Evolutionary conservation across 208 protist species (phyloP).

Genomic region (Crithidia thermophila): DNA sequence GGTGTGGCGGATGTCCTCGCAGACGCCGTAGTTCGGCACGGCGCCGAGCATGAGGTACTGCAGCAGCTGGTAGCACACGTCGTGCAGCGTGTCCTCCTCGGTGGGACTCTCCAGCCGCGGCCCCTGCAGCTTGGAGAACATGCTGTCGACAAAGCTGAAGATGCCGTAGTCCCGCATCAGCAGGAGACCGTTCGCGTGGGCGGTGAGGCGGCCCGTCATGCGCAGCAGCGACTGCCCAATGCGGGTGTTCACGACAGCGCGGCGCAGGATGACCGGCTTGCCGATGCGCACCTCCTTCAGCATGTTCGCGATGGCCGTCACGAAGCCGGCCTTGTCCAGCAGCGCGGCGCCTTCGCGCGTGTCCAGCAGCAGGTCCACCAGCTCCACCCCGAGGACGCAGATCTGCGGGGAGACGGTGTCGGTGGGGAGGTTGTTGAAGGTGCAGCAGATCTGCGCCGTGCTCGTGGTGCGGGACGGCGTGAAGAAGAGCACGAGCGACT

Average conservation of each 20-base stretch:
- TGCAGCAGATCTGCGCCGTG: constrained; percentile 40
- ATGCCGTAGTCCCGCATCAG: constrained; percentile 78
- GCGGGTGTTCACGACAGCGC: constrained; percentile 51
- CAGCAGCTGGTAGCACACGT: constrained; percentile 81
- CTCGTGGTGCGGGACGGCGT: constrained; percentile 37
- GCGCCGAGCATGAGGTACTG: constrained; percentile 76
- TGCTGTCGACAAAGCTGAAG: constrained; percentile 66
- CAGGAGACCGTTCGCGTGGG: constrained; percentile 81
- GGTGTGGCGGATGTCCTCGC: constrained; percentile 82
- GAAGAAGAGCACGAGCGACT: constrained; percentile 77
- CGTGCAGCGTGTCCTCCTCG: constrained; percentile 60
- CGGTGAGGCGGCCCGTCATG: constrained; percentile 76
- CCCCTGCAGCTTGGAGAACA: constrained; percentile 69
- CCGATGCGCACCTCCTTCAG: constrained; percentile 73
- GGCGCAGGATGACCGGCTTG: constrained; percentile 53
- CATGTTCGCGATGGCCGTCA: constrained; percentile 42
- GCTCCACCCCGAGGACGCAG: constrained; percentile 67
- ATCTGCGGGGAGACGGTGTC: constrained; percentile 55
- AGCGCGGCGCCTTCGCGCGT: constrained; percentile 64
- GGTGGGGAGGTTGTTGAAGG: constrained; percentile 52
- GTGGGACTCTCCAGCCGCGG: constrained; percentile 38
- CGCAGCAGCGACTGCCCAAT: constrained; percentile 77
- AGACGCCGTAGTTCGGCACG: constrained; percentile 91
- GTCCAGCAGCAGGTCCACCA: constrained; percentile 81
- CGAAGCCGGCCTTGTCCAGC: constrained; percentile 60